Base-by-base conservation (phyloP, 2,329 filamentous ascomycete species). In the Mycosphaerelloides madeirae region DNA sequence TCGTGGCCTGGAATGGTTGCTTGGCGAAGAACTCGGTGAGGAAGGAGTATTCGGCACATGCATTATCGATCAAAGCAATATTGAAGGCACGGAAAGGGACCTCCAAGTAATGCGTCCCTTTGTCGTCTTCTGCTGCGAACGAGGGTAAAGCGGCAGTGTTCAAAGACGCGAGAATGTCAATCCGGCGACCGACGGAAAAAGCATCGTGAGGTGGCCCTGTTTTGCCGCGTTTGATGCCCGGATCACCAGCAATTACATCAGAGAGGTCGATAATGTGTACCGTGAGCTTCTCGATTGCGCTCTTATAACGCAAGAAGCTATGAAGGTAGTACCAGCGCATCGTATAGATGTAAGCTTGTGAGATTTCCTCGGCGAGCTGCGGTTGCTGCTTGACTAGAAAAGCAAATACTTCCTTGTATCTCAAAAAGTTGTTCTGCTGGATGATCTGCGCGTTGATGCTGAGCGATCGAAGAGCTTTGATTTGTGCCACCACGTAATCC, bases 311-410 rank as follows among this genome's bases (percentile, higher is more conserved):
- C 3, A 80, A 82, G 62, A 98, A 98, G 64, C 96, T 87, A 54
- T 85, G 93, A 41, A 85, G 70, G 63, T 97, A 97, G 62, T 98
- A 98, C 93, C 93, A 98, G 41, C 89, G 81, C 88, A 98, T 98
- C 0, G 94, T 98, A 65, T 96, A 95, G 71, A 94, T 84, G 61
- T 98, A 98, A 3, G 94, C 93, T 63, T 88, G 85, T 7, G 83
- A 83, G 53, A 98, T 95, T 66, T 98, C 87, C 41, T 90, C 84
- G 7, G 87, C 88, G 5, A 98, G 79, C n/a, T 80, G 76, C 1
- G 85, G 73, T 58, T 97, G 89, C 54, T 91, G 85, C 56, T 80
- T 83, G 48, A 87, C 81, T 25, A 98, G 75, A 61, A 97, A 98
- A 5, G 80, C 76, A 66, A 84, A 98, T 0, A 96, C 72, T 28